These are phyloP conservation scores for Theobroma grandiflorum DNA, from an alignment of 441 rosid genomes.

Conservation along the genomic window DNA sequence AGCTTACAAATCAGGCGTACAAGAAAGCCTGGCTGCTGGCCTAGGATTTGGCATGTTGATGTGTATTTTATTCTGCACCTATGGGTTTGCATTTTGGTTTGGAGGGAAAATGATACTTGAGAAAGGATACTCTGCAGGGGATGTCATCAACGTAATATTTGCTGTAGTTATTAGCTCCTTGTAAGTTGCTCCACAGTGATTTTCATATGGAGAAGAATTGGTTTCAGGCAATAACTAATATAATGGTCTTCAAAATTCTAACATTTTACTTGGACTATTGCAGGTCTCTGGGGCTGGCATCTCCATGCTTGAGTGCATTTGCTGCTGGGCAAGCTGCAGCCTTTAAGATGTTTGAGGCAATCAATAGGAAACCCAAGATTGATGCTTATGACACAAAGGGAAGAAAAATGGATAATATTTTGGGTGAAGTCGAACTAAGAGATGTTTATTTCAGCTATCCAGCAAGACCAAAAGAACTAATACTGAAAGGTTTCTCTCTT, in stretches of 20 bases:
- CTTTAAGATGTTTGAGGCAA: constrained; percentile 82
- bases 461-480: constrained; percentile 73
- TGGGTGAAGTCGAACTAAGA: constrained; percentile 63
- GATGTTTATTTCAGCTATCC: constrained; percentile 72
- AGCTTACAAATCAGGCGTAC: constrained; percentile 66
- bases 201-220: not conserved
- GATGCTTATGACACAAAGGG: constrained; percentile 67
- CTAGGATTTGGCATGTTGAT: constrained; percentile 59
- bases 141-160: constrained; percentile 62
- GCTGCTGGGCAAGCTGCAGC: constrained; percentile 90
- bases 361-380: constrained; percentile 68
- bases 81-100: constrained; percentile 73
- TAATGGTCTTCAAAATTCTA: not conserved
- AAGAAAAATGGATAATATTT: constrained; percentile 51
- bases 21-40: constrained; percentile 71
- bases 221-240: not conserved
- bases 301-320: constrained; percentile 71
- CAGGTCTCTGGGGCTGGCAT: constrained; percentile 84
- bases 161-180: constrained; percentile 73
- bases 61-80: constrained; percentile 54
- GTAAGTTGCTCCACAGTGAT: constrained; percentile 30
- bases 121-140: constrained; percentile 73
- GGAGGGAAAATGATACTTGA: constrained; percentile 77
- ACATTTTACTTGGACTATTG: constrained; percentile 2
- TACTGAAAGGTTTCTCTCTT: constrained; percentile 69